Conservation (phyloP, 192 early-diverging fungal species). For the Rhizophlyctis rosea region DNA sequence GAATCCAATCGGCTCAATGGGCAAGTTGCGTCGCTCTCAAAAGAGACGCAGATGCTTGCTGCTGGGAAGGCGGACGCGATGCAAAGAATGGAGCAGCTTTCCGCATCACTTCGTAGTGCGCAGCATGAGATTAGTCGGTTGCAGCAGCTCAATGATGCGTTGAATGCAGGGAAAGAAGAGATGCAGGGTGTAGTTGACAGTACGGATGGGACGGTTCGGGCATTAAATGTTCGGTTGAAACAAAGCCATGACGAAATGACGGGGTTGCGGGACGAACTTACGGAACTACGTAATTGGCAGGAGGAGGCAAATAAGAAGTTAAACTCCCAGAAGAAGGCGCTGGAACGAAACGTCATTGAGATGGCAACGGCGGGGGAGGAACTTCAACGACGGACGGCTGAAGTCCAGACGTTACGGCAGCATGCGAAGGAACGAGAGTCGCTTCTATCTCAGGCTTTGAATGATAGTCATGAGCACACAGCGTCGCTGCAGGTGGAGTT, state of each 20-base stretch:
- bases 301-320: background rate
- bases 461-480: background rate
- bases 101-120: slow-evolving; percentile 15
- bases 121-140: slow-evolving; percentile 24
- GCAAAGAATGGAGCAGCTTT: background rate
- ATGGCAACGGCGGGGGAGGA: slow-evolving; percentile 3
- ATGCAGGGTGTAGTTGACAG: slow-evolving; percentile 23
- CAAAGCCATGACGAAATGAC: background rate
- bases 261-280: background rate
- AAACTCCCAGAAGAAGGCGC: background rate
- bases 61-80: background rate
- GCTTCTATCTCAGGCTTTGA: background rate
- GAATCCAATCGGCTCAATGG: background rate
- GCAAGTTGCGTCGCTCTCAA: background rate
- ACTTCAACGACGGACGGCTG: background rate
- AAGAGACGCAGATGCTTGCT: slow-evolving; percentile 12
- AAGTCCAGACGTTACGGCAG: background rate
- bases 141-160: slow-evolving; percentile 18
- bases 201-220: slow-evolving; percentile 12
- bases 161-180: slow-evolving; percentile 27
- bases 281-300: background rate
- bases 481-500: background rate
- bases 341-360: slow-evolving; percentile 4
- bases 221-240: slow-evolving; percentile 16
- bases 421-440: background rate